Conservation (phyloP, 2,329 filamentous ascomycete species). For the Periglandula ipomoeae region DNA sequence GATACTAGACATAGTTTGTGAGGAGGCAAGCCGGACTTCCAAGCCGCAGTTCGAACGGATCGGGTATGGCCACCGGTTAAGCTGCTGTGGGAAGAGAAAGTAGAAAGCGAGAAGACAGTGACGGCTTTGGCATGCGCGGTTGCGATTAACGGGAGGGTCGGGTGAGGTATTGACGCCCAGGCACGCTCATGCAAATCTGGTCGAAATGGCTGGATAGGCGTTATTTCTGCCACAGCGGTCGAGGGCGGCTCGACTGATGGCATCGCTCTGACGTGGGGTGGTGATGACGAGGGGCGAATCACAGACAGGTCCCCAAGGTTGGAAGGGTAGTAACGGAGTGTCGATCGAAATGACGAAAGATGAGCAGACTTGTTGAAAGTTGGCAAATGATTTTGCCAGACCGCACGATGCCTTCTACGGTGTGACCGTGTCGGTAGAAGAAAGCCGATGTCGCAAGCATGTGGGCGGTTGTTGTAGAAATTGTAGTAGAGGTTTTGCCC, state of each 20-base stretch:
- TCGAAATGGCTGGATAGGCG: conserved; percentile 39
- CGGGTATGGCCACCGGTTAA: conserved; percentile 85
- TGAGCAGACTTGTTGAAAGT: neutral
- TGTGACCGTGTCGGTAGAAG: neutral
- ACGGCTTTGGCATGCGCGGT: conserved; percentile 82
- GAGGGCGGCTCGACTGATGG: conserved; percentile 2
- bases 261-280: neutral
- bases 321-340: neutral
- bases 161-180: conserved; percentile 81
- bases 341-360: neutral
- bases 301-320: neutral
- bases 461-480: neutral
- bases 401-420: neutral
- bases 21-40: conserved; percentile 64
- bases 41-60: conserved; percentile 75
- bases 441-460: neutral
- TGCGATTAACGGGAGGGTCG: conserved; percentile 76
- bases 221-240: neutral
- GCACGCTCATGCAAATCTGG: conserved; percentile 60
- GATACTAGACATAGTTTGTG: conserved; percentile 73
- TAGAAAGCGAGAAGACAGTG: conserved; percentile 79
- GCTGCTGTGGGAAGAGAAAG: conserved; percentile 67
- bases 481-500: neutral
- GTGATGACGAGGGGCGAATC: neutral
- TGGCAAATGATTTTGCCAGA: neutral